Percentiles rank a stretch among this genome's conserved stretches.
phyloP scores from a whole-genome alignment of 192 early-diverging fungal genomes.

The Backusella tarrabulga region DNA sequence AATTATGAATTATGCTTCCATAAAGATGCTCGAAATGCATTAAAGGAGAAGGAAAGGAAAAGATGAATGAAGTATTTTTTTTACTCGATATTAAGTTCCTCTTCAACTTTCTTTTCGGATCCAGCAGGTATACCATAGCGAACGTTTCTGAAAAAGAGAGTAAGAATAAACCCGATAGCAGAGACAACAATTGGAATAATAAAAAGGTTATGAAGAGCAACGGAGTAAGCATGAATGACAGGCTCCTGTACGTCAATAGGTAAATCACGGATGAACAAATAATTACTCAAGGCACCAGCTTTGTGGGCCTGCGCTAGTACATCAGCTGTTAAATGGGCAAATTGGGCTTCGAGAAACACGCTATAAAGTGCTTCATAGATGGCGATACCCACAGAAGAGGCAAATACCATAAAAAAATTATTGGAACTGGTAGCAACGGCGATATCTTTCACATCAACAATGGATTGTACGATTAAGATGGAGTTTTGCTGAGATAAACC shows the following conservation, averaged over 20 bases:
- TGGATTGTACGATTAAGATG: slow-evolving; percentile 42
- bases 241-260: slow-evolving; percentile 10
- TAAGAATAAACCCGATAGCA: slow-evolving; percentile 16
- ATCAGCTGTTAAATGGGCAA: background rate
- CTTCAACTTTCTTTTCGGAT: background rate
- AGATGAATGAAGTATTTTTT: background rate
- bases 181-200: slow-evolving; percentile 21
- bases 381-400: slow-evolving; percentile 24
- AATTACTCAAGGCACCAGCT: slow-evolving; percentile 5
- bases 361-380: slow-evolving; percentile 16
- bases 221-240: slow-evolving; percentile 18
- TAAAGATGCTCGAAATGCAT: background rate
- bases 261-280: slow-evolving; percentile 6
- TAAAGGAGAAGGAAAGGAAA: background rate
- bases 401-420: slow-evolving; percentile 23
- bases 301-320: slow-evolving; percentile 4
- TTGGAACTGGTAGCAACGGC: slow-evolving; percentile 46
- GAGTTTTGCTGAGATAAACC: slow-evolving; percentile 57
- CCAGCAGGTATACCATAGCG: slow-evolving; percentile 2
- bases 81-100: background rate
- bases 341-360: background rate
- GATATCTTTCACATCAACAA: slow-evolving; percentile 42
- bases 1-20: background rate
- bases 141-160: slow-evolving; percentile 26
- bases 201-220: slow-evolving; percentile 22